Evolutionary conservation across 1,139 yeast species (phyloP), one percentile per base, ranked within the genome.

Genomic region (Candida sojae): DNA sequence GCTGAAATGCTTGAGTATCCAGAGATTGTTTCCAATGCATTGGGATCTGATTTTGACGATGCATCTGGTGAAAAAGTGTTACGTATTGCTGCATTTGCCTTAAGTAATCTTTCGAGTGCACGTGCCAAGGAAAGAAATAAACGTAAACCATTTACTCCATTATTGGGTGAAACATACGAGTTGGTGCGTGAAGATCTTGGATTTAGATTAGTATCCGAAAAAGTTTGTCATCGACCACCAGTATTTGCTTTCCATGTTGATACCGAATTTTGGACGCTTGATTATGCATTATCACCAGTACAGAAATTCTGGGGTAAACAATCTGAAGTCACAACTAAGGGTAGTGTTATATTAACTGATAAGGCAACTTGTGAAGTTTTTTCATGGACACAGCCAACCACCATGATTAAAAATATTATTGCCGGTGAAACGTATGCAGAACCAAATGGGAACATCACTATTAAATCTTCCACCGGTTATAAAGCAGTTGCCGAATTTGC

Each of bases 241-340:
- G 80, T 89, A 1, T 83, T 89, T 71, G 96, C 96, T 1, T 75
- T 86, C 37, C 85, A 82, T 61, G 90, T 83, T 5, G 97, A 92
- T 52, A 75, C 89, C 21, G 67, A 70, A 9, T 68, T 77, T 30
- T 93, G 99, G 98, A 80, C 81, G n/a, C 71, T 90, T 44, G 77
- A 79, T 42, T 89, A 84, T 62, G 79, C 88, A 10, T 83, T 95
- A 2, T 76, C 84, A 31, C 98, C 99, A 0, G 79, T 82, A 30
- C 97, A 92, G 59, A 91, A 90, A 64, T 90, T 89, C 59, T 93
- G 97, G 96, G 98, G 98, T 46, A 93, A 93, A 67, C 86, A 91
- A 39, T 83, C 90, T 11, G 98, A 93, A 64, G 73, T 93, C 50
- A 79, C 80, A 43, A 89, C 90, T 53, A 82, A 80, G 46, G 99